Base-by-base conservation (phyloP, 306 rosid genomes). In the Lotus japonicus region DNA sequence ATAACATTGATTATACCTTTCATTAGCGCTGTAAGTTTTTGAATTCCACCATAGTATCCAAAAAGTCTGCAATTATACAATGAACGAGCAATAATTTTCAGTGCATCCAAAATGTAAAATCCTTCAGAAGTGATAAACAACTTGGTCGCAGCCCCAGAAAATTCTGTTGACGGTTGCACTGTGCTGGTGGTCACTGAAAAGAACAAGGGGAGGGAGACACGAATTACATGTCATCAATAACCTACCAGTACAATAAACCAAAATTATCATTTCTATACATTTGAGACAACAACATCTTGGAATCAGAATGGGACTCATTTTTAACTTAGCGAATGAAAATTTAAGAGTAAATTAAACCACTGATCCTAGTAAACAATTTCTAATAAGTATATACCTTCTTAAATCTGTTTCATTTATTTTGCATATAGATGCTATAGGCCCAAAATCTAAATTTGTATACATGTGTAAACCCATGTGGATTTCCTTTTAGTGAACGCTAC, bases 21-120 rank as follows among this genome's bases (percentile, higher is more conserved):
- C 99, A 90, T 85, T 75, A 94, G 63, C 35, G 95, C 99, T 5
- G 89, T 90, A 23, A 94, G 88, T 79, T 90, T 94, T 73, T 85
- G 95, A 79, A 94, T 81, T 65, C 99, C 99, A 66, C 96, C 87
- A 74, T 79, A 85, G 83, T 88, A 90, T 74, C 99, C 96, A 81
- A 94, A 90, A 56, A 90, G 84, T 76, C 88, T 84, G 79, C 99
- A 94, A 82, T 90, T 94, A 58, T 94, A 88, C 83, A 88, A 76
- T 18, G 99, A 90, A 62, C 88, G 92, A 57, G 78, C 74, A 56
- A 88, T 77, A 79, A 94, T 85, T 75, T 72, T 81, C 74, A 90
- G 79, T 54, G 95, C 90, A 68, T 90, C 95, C 85, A 94, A 80
- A 76, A 88, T 77, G 16, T 74, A 61, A 79, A 90, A 77, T 57